Percentiles rank a stretch among this genome's conserved stretches.
These are phyloP conservation scores for Pythium rhizo-oryzae DNA, from an alignment of 352 stramenopile species.

Conservation along the genomic window DNA sequence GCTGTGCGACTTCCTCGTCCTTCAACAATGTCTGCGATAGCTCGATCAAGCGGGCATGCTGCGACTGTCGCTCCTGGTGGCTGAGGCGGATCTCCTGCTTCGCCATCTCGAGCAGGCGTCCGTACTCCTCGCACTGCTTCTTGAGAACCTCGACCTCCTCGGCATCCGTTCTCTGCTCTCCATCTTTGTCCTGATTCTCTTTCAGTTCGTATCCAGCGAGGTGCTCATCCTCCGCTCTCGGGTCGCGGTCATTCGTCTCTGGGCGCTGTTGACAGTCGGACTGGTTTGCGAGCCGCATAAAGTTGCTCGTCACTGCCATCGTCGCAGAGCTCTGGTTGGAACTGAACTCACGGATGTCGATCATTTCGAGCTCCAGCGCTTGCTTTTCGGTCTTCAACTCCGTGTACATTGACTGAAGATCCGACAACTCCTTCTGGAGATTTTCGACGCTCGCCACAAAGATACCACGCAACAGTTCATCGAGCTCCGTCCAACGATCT, in stretches of 20 bases:
- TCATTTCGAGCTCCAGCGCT: conserved; percentile 23
- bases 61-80: conserved; percentile 56
- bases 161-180: conserved; percentile 8
- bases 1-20: conserved; percentile 49
- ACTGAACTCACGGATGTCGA: conserved; percentile 27
- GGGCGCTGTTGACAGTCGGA: conserved; percentile 4
- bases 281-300: conserved; percentile 27
- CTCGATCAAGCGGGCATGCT: conserved; percentile 50
- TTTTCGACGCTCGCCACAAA: conserved; percentile 6
- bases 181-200: not conserved
- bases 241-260: conserved; percentile 15
- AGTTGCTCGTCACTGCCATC: conserved; percentile 24
- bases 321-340: conserved; percentile 17
- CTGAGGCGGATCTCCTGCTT: conserved; percentile 75
- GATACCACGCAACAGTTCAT: conserved; percentile 9
- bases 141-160: conserved; percentile 39
- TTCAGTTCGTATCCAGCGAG: conserved; percentile 19
- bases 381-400: conserved; percentile 15
- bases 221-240: conserved; percentile 2
- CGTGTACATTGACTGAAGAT: conserved; percentile 6
- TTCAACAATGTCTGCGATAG: conserved; percentile 53
- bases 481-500: conserved; percentile 21
- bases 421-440: conserved; percentile 3
- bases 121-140: conserved; percentile 53
- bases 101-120: conserved; percentile 60